Base-by-base conservation (phyloP, 1,139 yeast species). In the Diutina rugosa region DNA sequence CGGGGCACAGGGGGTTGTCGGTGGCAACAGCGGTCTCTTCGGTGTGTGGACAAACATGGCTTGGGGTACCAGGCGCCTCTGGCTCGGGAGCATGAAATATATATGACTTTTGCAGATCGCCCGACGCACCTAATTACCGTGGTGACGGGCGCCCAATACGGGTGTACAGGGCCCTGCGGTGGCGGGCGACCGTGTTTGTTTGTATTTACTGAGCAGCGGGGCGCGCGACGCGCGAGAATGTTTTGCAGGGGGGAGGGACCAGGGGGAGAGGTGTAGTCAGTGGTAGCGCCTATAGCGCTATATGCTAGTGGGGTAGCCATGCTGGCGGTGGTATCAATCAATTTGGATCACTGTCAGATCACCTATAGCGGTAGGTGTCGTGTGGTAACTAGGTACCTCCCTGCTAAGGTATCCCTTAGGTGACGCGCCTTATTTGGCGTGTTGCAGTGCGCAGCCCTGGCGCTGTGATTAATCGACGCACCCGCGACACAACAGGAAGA, bases 11-110 rank as follows among this genome's bases (percentile, higher is more conserved):
- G 21, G n/a, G 26, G 44, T 8, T 9, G 53, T 32, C 29, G 44
- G 53, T 7, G 53, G 53, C 44, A 49, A 49, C 44, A 44, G 32
- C 32, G 53, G 53, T 18, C 53, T n/a, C 21, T 49, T 49, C 5
- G 53, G 53, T 12, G 53, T 49, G 12, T 49, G 53, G 16, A 49
- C 32, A 38, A 32, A 49, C 53, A 49, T 49, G 30, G n/a, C 14
- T 8, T n/a, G 14, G 14, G 41, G 41, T 12, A 5, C 10, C 14
- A 32, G 35, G 35, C 35, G 35, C 35, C 35, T 32, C 12, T 32
- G 35, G 35, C 41, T 35, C n/a, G 41, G 41, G 41, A 35, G 41
- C 41, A 35, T 35, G 18, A 16, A 18, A 44, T 44, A 44, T 44
- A 44, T 44, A 44, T 44, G 26, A n/a, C 12, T 44, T 44, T 35